Conservation (phyloP, 2,329 filamentous ascomycete genomes). For the Ceratocystis ficicola region DNA sequence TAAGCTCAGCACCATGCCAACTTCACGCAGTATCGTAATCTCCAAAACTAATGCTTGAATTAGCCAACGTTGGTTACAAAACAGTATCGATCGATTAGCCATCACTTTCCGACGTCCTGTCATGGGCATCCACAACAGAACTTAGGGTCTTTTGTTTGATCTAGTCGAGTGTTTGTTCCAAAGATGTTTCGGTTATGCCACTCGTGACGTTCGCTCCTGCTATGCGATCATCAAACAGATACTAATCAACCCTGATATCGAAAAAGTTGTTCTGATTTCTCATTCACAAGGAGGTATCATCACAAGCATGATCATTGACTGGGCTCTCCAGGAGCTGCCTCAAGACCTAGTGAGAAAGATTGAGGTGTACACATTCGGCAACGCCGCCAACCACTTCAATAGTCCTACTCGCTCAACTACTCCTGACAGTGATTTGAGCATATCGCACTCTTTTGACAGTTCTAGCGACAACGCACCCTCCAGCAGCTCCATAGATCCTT, state of each 20-base stretch:
- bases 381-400: slow-evolving; percentile 70
- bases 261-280: slow-evolving; percentile 60
- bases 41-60: slow-evolving; percentile 22
- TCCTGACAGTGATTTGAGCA: background rate
- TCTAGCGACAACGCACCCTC: background rate
- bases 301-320: slow-evolving; percentile 60
- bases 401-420: slow-evolving; percentile 40
- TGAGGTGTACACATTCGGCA: slow-evolving; percentile 69
- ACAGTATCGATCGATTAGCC: slow-evolving; percentile 58
- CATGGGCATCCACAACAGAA: slow-evolving; percentile 63
- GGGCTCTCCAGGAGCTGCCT: slow-evolving; percentile 60
- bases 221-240: slow-evolving; percentile 50
- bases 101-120: slow-evolving; percentile 60
- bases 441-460: background rate
- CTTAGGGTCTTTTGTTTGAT: slow-evolving; percentile 63
- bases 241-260: slow-evolving; percentile 48
- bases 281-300: slow-evolving; percentile 72
- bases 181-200: slow-evolving; percentile 61
- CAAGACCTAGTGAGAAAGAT: slow-evolving; percentile 54
- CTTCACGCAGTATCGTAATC: background rate
- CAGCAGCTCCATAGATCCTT: background rate
- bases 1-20: slow-evolving; percentile 29
- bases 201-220: slow-evolving; percentile 51
- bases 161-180: slow-evolving; percentile 67
- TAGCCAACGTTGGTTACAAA: slow-evolving; percentile 54